These are phyloP conservation scores for Ascochyta pisi DNA, from an alignment of 2,329 filamentous ascomycete species.

Conservation along the genomic window DNA sequence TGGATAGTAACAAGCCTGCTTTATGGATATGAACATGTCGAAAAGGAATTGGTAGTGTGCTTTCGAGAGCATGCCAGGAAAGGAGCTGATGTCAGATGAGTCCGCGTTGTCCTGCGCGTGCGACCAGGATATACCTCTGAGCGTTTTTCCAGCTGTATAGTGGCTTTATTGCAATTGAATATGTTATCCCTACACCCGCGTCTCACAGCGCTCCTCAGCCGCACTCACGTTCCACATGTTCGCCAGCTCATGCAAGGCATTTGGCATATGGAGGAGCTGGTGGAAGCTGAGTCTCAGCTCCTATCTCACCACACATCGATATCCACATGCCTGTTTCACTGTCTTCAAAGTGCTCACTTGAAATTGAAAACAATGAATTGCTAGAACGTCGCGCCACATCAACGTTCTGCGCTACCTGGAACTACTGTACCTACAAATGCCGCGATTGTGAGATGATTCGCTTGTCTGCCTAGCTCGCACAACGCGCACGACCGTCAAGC, in stretches of 20 bases:
- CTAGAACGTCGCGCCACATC: no score
- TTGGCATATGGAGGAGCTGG: constrained; percentile 1
- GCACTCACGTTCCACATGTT: constrained; percentile 8
- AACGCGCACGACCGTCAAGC: not conserved
- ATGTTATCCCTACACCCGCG: constrained; percentile 3
- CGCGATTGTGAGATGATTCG: not conserved
- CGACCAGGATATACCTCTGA: constrained; percentile 17
- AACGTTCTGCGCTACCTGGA: no score
- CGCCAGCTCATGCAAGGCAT: not conserved
- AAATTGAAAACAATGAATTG: not conserved
- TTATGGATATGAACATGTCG: not conserved
- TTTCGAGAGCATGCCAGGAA: not conserved
- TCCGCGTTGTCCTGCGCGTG: constrained; percentile 3
- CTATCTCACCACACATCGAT: not conserved
- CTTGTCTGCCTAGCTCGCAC: not conserved
- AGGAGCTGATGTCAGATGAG: constrained; percentile 8
- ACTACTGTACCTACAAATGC: not conserved
- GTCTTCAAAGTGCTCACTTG: not conserved
- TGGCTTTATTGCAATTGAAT: constrained; percentile 17
- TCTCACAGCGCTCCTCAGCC: not conserved
- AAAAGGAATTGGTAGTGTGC: not conserved
- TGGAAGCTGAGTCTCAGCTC: constrained; percentile 8
- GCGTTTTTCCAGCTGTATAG: constrained; percentile 18
- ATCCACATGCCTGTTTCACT: not conserved
- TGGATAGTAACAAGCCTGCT: no score